Base-by-base conservation (phyloP, 306 rosid species). In the Inga leiocalycina region DNA sequence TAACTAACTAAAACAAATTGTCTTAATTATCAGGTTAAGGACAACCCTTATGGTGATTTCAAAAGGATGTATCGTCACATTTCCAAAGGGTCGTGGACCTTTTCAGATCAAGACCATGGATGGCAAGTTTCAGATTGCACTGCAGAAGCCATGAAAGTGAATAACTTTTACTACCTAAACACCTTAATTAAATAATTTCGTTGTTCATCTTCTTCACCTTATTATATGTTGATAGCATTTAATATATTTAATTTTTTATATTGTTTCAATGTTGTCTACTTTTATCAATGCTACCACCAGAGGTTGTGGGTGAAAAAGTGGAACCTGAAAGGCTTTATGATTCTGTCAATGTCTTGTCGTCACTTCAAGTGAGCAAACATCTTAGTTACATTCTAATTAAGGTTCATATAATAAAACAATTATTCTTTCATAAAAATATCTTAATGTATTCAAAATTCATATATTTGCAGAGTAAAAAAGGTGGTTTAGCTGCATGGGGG, bases 111-210 rank as follows among this genome's bases (percentile, higher is more conserved):
- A 70, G 98, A 94, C 80, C 97, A 92, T 19, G 98, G 97, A 82
- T 94, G 97, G 98, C 95, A 92, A 84, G 90, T 89, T 84, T 94
- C 98, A 22, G 98, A 93, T 83, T 88, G 96, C 49, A 91, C 98
- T 6, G 94, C 98, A 14, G 98, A 93, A 66, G 92, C 85, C 75
- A 78, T 93, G 37, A 91, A 91, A 92, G 96, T 93, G 81, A 74
- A 3, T 32, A 45, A 49, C 56, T 66, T 1, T 56, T 20, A 11
- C 5, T 32, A 72, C 22, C 15, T 49, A 16, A 30, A 57, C 12
- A 45, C 9, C 37, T 79, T 19, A 45, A 17, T 0, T 1, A 41
- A 41, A 8, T 41, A 15, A 12, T 54, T 6, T 24, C 3, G 1
- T 24, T 27, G 3, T 27, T 64, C 70, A 14, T 4, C 3, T 30